Evolutionary conservation across 352 stramenopile species (phyloP), one percentile per base, ranked within the genome.

Genomic region (Globisporangium splendens): DNA sequence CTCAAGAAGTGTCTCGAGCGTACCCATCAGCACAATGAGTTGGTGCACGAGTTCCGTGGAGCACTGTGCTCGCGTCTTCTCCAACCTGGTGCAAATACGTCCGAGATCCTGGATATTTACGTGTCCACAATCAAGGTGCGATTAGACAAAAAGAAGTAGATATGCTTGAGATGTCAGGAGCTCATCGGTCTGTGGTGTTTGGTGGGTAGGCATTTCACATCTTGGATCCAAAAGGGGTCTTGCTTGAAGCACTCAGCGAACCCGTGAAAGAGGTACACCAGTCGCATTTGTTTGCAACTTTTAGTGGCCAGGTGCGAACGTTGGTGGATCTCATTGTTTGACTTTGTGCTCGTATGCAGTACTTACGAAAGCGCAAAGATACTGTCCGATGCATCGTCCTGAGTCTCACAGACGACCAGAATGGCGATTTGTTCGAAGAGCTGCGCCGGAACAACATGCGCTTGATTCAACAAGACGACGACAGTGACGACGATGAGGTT

Each of bases 91-190:
- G 96, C 96, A 0, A 97, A 96, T 61, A 99, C 97, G 0, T 88
- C 82, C 10, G 89, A 98, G 58, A 98, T 99, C 58, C 86, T 99
- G 54, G 93, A 98, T 68, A 94, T 99, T 22, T 99, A 99, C 72
- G 97, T 98, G 46, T 91, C 86, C 38, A 98, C 93, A 1, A 99
- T 99, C 59, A 98, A 97, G 69, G 79, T 87, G 64, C 7, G 41
- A 15, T 1, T 4, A 13, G 28, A 10, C 28, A 35, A 35, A 35
- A 35, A n/a, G n/a, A n/a, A 35, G 28, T 35, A 7, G 8, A 17
- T 28, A 7, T 53, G 14, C 6, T 17, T 10, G 31, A 14, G 11
- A 31, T 18, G 8, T 38, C n/a, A 28, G 8, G 17, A 8, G 31
- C 10, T 17, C 21, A 63, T 28, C 22, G 50, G 49, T 52, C 12